A percentile compares a stretch with the other conserved stretches of the same genome.
Conservation (phyloP, 192 early-diverging fungal species). For the Oehlia diaphana region DNA sequence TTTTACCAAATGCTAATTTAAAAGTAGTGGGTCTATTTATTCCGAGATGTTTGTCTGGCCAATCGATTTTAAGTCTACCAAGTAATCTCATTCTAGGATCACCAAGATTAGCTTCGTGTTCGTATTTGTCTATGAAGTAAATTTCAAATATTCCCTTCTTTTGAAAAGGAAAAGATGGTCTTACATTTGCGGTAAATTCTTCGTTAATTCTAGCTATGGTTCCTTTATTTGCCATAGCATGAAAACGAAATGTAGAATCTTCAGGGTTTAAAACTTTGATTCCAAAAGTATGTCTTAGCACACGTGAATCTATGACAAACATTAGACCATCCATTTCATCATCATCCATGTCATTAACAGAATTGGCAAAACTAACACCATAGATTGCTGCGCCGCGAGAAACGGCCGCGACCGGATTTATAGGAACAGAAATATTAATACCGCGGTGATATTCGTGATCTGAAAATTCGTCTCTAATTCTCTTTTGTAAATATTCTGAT, state of each 20-base stretch:
- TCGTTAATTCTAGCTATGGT: neutral
- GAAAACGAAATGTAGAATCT: neutral
- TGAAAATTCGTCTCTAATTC: neutral
- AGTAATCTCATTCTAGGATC: neutral
- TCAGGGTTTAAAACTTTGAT: neutral
- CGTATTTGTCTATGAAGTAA: neutral
- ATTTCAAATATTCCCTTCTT: neutral
- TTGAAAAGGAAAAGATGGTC: neutral
- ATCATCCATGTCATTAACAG: conserved; percentile 44
- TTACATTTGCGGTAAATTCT: neutral
- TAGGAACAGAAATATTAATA: conserved; percentile 33
- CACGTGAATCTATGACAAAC: conserved; percentile 23
- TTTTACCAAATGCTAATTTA: neutral
- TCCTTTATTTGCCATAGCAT: neutral
- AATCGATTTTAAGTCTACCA: neutral
- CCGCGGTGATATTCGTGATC: conserved; percentile 30
- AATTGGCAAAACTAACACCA: neutral
- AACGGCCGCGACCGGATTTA: conserved; percentile 49
- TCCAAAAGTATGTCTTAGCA: conserved; percentile 1
- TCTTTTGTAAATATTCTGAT: neutral
- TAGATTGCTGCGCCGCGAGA: conserved; percentile 39
- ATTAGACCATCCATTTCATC: conserved; percentile 29
- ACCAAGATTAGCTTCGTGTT: too few species aligned
- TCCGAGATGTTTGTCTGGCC: neutral
- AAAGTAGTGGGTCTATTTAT: neutral